Evolutionary conservation across 352 stramenopile genomes (phyloP).

Genomic region (Phytopythium sindhum): DNA sequence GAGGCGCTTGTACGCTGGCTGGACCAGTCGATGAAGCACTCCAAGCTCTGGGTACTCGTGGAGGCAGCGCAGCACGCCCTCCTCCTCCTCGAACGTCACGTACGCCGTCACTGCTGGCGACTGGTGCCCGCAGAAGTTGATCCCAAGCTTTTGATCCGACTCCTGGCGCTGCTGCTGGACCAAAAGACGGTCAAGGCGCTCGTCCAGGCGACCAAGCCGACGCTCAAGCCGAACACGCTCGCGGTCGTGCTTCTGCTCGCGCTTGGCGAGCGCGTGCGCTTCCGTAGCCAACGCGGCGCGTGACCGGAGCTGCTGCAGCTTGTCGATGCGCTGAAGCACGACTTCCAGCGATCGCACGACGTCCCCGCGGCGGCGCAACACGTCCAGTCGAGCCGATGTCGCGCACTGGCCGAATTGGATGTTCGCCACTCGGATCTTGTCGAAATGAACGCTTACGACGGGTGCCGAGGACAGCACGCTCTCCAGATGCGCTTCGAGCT

Average conservation of each 20-base stretch:
- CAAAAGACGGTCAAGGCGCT: slow-evolving; percentile 43
- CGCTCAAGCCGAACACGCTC: slow-evolving; percentile 39
- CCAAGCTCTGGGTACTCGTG: slow-evolving; percentile 74
- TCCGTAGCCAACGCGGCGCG: slow-evolving; percentile 22
- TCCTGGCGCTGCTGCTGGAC: slow-evolving; percentile 28
- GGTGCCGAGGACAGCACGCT: slow-evolving; percentile 46
- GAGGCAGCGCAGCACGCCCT: slow-evolving; percentile 74
- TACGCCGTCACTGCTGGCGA: slow-evolving; percentile 70
- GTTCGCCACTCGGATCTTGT: slow-evolving; percentile 65
- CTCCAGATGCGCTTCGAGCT: slow-evolving; percentile 70
- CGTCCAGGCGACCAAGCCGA: slow-evolving; percentile 40
- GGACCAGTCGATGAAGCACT: slow-evolving; percentile 69
- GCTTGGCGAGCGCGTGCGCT: slow-evolving; percentile 32
- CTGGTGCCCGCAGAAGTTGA: neutral
- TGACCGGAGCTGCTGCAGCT: slow-evolving; percentile 50
- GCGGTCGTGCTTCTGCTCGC: slow-evolving; percentile 40
- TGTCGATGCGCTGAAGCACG: slow-evolving; percentile 61
- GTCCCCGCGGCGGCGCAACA: slow-evolving; percentile 55
- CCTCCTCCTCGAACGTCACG: slow-evolving; percentile 84
- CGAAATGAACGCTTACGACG: slow-evolving; percentile 50
- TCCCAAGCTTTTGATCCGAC: slow-evolving; percentile 4
- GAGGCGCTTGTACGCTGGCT: slow-evolving; percentile 58
- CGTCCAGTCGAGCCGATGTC: slow-evolving; percentile 50
- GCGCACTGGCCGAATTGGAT: slow-evolving; percentile 75
- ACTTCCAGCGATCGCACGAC: slow-evolving; percentile 65